Evolutionary conservation across 2,329 filamentous ascomycete genomes (phyloP).

Genomic region (Raffaelea ambrosiae): DNA sequence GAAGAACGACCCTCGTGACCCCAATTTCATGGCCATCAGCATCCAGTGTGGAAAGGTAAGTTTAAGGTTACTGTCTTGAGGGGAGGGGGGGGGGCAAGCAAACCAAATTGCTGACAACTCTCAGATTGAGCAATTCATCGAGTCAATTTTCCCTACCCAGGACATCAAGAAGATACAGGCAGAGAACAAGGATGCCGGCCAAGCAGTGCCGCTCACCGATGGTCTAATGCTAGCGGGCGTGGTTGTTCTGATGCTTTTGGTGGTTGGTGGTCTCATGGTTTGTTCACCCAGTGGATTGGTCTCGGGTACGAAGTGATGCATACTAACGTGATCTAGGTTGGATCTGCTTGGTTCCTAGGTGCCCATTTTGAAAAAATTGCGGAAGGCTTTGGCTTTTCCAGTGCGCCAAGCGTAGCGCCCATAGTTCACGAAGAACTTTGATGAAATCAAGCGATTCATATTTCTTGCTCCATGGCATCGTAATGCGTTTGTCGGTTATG

Average conservation of each 20-base stretch:
- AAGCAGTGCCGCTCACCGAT: conserved; percentile 48
- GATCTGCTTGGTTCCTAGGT: conserved; percentile 68
- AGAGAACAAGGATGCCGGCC: conserved; percentile 28
- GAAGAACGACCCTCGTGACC: conserved; percentile 91
- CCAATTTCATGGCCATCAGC: conserved; percentile 87
- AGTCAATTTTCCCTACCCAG: conserved; percentile 82
- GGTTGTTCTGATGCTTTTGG: conserved; percentile 57
- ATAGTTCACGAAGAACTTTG: conserved; percentile 23
- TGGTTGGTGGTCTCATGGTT: conserved; percentile 77
- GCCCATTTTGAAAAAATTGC: conserved; percentile 71
- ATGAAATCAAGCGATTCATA: conserved; percentile 5
- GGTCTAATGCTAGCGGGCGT: conserved; percentile 57
- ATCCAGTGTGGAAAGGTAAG: conserved; percentile 75
- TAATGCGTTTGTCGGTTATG: no score
- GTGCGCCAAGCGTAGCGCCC: background rate
- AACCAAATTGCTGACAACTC: background rate
- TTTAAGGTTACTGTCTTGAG: background rate
- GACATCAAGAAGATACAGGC: conserved; percentile 52
- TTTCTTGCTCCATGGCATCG: no score
- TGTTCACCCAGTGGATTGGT: conserved; percentile 21
- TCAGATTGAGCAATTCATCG: conserved; percentile 86
- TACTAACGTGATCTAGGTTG: conserved; percentile 47
- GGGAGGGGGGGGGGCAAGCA: no score
- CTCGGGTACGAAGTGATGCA: background rate
- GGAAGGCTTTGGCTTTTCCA: conserved; percentile 19